A percentile compares a stretch with the other conserved stretches of the same genome.
Evolutionary conservation across 106 monocot species (phyloP).

Genomic region (Allium cepa): DNA sequence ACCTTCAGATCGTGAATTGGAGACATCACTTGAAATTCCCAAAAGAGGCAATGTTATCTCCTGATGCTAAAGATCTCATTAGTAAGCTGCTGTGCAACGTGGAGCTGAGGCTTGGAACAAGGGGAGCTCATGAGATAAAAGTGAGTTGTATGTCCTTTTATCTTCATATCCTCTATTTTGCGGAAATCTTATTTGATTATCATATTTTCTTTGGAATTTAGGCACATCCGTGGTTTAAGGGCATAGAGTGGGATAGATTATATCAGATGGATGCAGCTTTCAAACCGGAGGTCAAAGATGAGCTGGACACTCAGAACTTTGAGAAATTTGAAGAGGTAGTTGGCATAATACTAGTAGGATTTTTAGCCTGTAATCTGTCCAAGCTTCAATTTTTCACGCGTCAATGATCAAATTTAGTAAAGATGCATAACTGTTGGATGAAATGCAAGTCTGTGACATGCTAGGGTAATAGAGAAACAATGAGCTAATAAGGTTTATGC

Average conservation of each 20-base stretch:
- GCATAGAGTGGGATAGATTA: slow-evolving; percentile 19
- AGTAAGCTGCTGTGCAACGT: slow-evolving; percentile 30
- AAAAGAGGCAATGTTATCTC: slow-evolving; percentile 28
- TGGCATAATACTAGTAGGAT: too few relatives aligned
- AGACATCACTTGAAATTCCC: slow-evolving; percentile 39
- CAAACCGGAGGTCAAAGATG: slow-evolving; percentile 34
- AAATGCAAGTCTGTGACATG: too few relatives aligned
- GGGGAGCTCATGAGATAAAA: slow-evolving; percentile 35
- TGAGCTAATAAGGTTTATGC: too few relatives aligned
- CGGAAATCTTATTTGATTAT: too few relatives aligned
- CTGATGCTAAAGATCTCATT: slow-evolving; percentile 39
- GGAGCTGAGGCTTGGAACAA: slow-evolving; percentile 26
- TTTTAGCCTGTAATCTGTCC: neutral
- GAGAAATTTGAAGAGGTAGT: slow-evolving; percentile 43
- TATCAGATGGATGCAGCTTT: slow-evolving; percentile 41
- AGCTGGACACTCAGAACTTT: slow-evolving; percentile 38
- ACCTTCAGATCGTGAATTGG: slow-evolving; percentile 34
- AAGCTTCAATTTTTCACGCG: neutral
- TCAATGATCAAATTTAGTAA: neutral
- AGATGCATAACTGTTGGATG: too few relatives aligned
- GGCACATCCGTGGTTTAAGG: slow-evolving; percentile 38
- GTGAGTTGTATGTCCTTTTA: slow-evolving; percentile 4
- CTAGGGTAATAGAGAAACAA: too few relatives aligned
- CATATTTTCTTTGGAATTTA: slow-evolving; percentile 2
- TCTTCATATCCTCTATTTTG: neutral